Evolutionary conservation across 306 rosid species (phyloP), one percentile per base, ranked within the genome.

Genomic region (Castanea mollissima): DNA sequence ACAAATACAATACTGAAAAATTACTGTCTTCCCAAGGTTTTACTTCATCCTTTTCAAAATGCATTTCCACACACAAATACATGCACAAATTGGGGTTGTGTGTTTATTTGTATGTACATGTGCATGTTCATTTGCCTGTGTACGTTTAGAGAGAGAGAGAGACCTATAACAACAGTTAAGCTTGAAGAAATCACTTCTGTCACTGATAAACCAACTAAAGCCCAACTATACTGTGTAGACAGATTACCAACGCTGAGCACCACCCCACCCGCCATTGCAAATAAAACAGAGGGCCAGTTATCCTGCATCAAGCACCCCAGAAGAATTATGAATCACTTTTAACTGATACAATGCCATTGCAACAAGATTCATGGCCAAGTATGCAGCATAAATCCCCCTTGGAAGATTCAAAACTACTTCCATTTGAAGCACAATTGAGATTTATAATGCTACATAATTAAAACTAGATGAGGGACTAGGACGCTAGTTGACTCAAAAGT

Each of bases 201-300:
- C 41, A 94, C 98, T 69, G 97, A 91, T 85, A 94, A 86, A 73
- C 98, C 98, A 72, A 94, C 96, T 44, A 90, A 86, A 79, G 98
- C 94, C 90, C 89, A 94, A 67, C 96, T 97, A 83, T 94, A 94
- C 65, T 94, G 98, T 18, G 94, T 83, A 70, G 91, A 76, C 25
- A 94, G 89, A 79, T 94, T 94, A 76, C 98, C 98, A 15, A 92
- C 76, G 85, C 97, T 91, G 15, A 94, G 92, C 31, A 89, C 92
- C 35, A 94, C 62, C 38, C 98, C 97, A 35, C 98, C 98, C 2
- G 76, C 91, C 98, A 94, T 94, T 46, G 97, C 96, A 83, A 92
- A 90, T 77, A 90, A 73, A 76, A 91, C 91, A 65, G 97, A 92
- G 20, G 94, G 90, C 96, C 92, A 91, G 82, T 92, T 94, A 70